These are phyloP conservation scores for Fusarium sp. DNA, from an alignment of 2,329 filamentous ascomycete species.

Conservation along the genomic window DNA sequence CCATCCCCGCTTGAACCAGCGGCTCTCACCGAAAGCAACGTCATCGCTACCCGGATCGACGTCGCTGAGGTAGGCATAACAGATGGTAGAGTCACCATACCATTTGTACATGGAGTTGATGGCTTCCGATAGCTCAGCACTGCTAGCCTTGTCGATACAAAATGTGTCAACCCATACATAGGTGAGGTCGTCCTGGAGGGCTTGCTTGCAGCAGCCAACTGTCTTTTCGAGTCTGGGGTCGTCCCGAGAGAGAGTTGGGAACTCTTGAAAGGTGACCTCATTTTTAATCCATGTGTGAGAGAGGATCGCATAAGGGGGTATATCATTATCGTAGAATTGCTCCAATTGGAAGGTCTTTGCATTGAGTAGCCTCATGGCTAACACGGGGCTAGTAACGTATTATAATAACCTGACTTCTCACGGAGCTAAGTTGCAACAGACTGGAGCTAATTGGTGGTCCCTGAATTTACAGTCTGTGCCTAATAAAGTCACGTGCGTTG, in stretches of 20 bases:
- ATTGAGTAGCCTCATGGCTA: background rate
- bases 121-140: background rate
- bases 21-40: background rate
- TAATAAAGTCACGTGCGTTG: background rate
- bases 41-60: background rate
- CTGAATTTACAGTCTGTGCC: background rate
- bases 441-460: too few relatives aligned
- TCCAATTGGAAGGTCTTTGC: background rate
- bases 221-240: background rate
- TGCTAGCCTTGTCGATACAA: background rate
- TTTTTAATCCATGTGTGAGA: background rate
- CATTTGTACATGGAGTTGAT: slow-evolving; percentile 1
- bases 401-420: too few relatives aligned
- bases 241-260: background rate
- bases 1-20: background rate
- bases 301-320: background rate
- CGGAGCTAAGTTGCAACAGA: too few relatives aligned
- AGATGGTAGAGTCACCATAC: background rate
- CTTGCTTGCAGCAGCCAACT: background rate
- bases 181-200: background rate
- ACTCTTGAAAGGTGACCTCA: background rate
- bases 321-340: background rate
- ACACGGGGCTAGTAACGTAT: background rate
- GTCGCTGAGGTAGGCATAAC: background rate
- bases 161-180: background rate